phyloP scores from a whole-genome alignment of 129 eudicot species.

The carrot (Daucus carota) region DNA sequence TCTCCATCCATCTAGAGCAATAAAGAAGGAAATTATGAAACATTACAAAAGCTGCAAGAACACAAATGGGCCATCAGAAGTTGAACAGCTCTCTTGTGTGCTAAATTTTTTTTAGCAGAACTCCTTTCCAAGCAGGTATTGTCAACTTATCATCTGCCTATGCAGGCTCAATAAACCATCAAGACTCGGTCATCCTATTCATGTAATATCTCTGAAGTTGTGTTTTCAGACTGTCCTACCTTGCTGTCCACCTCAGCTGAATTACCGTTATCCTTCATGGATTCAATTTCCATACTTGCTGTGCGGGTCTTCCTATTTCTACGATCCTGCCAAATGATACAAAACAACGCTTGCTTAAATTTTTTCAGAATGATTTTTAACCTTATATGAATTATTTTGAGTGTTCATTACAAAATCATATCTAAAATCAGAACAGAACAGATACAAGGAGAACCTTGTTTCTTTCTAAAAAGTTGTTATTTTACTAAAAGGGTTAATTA shows the following conservation, averaged over 20 bases:
- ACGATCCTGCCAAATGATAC: slow-evolving; percentile 48
- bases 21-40: background rate
- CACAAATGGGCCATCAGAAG: background rate
- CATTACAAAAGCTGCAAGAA: slow-evolving; percentile 11
- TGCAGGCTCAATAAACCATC: background rate
- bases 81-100: background rate
- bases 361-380: too few species aligned
- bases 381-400: background rate
- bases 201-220: slow-evolving; percentile 21
- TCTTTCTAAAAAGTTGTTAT: background rate
- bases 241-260: slow-evolving; percentile 43
- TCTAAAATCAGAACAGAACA: background rate
- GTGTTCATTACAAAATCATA: background rate
- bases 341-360: background rate
- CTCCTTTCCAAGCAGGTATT: background rate
- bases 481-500: background rate
- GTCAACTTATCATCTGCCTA: slow-evolving; percentile 1
- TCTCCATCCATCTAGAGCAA: slow-evolving; percentile 1
- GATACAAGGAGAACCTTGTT: background rate
- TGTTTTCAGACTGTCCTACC: slow-evolving; percentile 27
- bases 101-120: background rate
- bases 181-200: slow-evolving; percentile 16
- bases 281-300: slow-evolving; percentile 70
- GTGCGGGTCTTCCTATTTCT: slow-evolving; percentile 70
- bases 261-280: slow-evolving; percentile 40